A percentile compares a stretch with the other conserved stretches of the same genome.
Evolutionary conservation across 192 early-diverging fungal genomes (phyloP).

Genomic region (Umbelopsis vinacea): DNA sequence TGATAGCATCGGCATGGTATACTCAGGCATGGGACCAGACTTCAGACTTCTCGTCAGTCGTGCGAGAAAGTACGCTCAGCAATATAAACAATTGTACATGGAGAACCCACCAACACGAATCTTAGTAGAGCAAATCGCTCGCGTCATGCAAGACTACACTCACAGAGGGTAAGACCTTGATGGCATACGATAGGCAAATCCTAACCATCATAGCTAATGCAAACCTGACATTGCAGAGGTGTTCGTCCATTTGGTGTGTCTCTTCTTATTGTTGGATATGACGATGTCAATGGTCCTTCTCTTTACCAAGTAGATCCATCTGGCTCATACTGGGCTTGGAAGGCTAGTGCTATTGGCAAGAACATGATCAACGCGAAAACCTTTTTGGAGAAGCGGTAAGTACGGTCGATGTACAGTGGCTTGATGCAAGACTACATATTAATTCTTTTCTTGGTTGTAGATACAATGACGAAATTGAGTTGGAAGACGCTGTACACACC

Average conservation of each 20-base stretch:
- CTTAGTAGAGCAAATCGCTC: slow-evolving; percentile 95
- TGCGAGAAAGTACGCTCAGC: slow-evolving; percentile 95
- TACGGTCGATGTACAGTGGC: not conserved
- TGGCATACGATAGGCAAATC: not conserved
- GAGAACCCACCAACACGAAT: slow-evolving; percentile 96
- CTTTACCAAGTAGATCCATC: slow-evolving; percentile 99
- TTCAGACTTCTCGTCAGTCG: slow-evolving; percentile 94
- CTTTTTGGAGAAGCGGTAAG: slow-evolving; percentile 95
- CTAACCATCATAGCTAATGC: not conserved
- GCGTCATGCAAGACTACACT: slow-evolving; percentile 99
- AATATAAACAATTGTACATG: slow-evolving; percentile 90
- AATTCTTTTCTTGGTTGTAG: slow-evolving; percentile 36
- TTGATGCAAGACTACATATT: not conserved
- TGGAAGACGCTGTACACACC: slow-evolving; percentile 98
- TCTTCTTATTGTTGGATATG: slow-evolving; percentile 92
- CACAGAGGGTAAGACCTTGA: slow-evolving; percentile 80
- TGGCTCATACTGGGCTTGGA: slow-evolving; percentile 99
- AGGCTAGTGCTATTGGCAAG: slow-evolving; percentile 98
- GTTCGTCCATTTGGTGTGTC: slow-evolving; percentile 99
- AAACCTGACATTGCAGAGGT: slow-evolving; percentile 66
- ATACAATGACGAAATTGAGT: slow-evolving; percentile 91
- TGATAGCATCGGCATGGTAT: slow-evolving; percentile 96
- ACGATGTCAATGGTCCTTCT: slow-evolving; percentile 82
- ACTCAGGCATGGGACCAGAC: slow-evolving; percentile 99
- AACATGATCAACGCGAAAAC: slow-evolving; percentile 99